phyloP scores from a whole-genome alignment of 2,329 filamentous ascomycete genomes.

The Teratosphaeriaceae sp. region DNA sequence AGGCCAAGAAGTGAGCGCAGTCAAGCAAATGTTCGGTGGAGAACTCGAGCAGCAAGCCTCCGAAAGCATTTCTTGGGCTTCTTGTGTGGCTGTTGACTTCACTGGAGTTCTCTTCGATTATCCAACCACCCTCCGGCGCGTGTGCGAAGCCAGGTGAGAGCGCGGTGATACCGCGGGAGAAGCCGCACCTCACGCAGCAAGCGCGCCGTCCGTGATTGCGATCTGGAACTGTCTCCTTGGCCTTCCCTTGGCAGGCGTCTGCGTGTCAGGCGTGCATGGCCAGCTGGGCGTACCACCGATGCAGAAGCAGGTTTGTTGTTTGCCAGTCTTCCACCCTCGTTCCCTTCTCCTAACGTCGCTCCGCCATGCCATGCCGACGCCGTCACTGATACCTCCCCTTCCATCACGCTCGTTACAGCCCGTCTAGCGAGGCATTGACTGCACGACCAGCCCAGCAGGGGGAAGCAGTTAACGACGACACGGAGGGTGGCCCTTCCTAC shows the following conservation, averaged over 20 bases:
- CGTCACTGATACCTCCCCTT: not conserved
- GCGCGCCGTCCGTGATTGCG: not conserved
- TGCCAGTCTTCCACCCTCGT: not conserved
- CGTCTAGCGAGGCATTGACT: not conserved
- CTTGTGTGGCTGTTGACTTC: too few relatives aligned
- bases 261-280: not conserved
- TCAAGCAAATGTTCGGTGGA: too few relatives aligned
- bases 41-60: too few relatives aligned
- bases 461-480: not conserved
- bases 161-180: not conserved
- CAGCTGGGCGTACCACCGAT: not conserved
- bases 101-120: too few relatives aligned
- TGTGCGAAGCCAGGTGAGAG: too few relatives aligned
- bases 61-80: too few relatives aligned
- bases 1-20: too few relatives aligned
- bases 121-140: too few relatives aligned
- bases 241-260: not conserved
- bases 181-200: not conserved
- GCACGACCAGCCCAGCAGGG: not conserved
- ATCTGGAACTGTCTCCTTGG: slow-evolving; percentile 1
- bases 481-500: not conserved
- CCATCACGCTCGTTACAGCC: not conserved
- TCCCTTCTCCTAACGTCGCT: not conserved
- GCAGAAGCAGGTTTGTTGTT: not conserved
- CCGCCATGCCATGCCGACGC: not conserved